Evolutionary conservation across 1,284 basidiomycete genomes (phyloP).

Genomic region (Cerrena zonata): DNA sequence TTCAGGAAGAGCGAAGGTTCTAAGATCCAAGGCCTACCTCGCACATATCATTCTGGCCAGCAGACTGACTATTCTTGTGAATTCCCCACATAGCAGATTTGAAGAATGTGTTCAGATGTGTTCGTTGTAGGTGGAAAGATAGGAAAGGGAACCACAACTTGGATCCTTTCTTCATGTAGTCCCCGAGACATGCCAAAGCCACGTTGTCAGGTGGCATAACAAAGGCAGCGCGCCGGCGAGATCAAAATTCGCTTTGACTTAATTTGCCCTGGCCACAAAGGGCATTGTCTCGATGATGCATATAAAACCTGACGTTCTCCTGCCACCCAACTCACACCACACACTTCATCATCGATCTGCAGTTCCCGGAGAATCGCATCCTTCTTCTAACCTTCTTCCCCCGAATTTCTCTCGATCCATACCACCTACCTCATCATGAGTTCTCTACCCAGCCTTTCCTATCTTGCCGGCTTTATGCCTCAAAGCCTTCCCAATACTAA

Average conservation of each 20-base stretch:
- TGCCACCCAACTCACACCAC: neutral
- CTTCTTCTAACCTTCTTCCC: conserved; percentile 3
- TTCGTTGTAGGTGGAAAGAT: conserved; percentile 11
- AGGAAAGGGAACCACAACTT: neutral
- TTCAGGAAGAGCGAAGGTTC: neutral
- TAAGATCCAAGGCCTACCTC: conserved; percentile 36
- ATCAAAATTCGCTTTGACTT: neutral
- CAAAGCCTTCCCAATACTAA: conserved; percentile 4
- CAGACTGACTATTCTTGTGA: neutral
- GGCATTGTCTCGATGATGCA: neutral
- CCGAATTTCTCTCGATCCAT: neutral
- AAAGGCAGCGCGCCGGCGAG: conserved; percentile 1
- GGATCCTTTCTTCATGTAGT: conserved; percentile 9
- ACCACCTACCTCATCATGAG: conserved; percentile 1
- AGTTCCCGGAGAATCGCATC: conserved; percentile 9
- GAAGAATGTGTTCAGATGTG: conserved; percentile 9
- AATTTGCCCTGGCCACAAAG: neutral
- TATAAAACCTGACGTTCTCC: conserved; percentile 2
- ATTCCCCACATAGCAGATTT: conserved; percentile 12
- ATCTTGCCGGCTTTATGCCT: conserved; percentile 8
- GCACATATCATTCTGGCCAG: conserved; percentile 32
- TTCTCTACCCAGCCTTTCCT: conserved; percentile 5
- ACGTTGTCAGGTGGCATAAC: conserved; percentile 3
- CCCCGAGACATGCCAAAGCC: conserved; percentile 5
- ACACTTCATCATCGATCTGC: conserved; percentile 1